Conservation (phyloP, 192 early-diverging fungal species). For the Coemansia sp. region DNA sequence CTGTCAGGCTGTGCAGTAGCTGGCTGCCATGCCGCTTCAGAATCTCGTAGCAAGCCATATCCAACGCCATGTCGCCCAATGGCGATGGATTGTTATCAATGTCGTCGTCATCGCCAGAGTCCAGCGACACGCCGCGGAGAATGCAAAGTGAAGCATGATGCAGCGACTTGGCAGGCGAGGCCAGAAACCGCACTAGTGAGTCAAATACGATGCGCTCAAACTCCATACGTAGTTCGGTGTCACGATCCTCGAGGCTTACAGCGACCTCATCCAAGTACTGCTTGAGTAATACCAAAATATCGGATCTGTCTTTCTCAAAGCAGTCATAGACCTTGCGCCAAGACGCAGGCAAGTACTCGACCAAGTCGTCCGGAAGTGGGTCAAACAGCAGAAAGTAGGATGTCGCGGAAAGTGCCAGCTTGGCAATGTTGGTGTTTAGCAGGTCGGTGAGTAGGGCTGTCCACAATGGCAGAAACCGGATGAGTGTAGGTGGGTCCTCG, state of each 20-base stretch:
- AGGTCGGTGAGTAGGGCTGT: slow-evolving; percentile 30
- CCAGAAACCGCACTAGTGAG: slow-evolving; percentile 27
- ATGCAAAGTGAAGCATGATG: slow-evolving; percentile 26
- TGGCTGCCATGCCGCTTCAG: slow-evolving; percentile 30
- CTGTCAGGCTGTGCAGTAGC: slow-evolving; percentile 26
- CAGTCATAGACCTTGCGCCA: slow-evolving; percentile 20
- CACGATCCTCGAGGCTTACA: slow-evolving; percentile 20
- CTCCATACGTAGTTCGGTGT: slow-evolving; percentile 19
- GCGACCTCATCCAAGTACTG: slow-evolving; percentile 24
- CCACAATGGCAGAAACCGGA: slow-evolving; percentile 34
- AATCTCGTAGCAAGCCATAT: slow-evolving; percentile 45
- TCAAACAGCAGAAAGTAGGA: slow-evolving; percentile 51
- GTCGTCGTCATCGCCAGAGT: slow-evolving; percentile 15
- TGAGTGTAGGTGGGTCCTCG: slow-evolving; percentile 19
- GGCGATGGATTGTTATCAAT: background rate
- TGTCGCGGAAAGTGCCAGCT: slow-evolving; percentile 28
- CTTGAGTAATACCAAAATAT: slow-evolving; percentile 19
- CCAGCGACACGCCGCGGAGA: slow-evolving; percentile 16
- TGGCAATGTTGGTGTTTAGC: slow-evolving; percentile 36
- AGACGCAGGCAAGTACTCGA: slow-evolving; percentile 11
- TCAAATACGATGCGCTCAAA: slow-evolving; percentile 32
- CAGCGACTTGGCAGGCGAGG: slow-evolving; percentile 28
- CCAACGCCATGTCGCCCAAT: slow-evolving; percentile 28
- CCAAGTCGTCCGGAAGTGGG: slow-evolving; percentile 21
- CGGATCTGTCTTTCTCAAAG: slow-evolving; percentile 25